phyloP scores from a whole-genome alignment of 2,329 filamentous ascomycete genomes.

The Ceratocystis colombiana region DNA sequence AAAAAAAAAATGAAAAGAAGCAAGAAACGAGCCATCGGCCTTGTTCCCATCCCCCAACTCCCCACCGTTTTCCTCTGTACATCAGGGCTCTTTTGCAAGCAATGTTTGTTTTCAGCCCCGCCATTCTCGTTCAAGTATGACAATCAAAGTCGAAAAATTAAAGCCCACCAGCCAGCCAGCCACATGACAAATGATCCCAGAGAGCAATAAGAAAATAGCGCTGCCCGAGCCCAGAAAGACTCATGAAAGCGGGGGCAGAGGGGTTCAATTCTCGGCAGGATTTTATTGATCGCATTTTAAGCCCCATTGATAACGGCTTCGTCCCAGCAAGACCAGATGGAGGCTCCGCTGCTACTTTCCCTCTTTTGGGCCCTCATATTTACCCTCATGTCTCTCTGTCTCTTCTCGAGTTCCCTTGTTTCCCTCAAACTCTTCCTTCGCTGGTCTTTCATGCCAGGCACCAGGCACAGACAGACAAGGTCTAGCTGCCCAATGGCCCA shows the following conservation, averaged over 20 bases:
- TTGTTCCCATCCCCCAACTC: not conserved
- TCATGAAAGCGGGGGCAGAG: not conserved
- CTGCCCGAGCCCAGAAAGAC: not conserved
- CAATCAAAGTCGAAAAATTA: not conserved
- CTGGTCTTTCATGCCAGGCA: conserved; percentile 3
- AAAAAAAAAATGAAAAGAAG: not conserved
- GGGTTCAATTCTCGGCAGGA: not conserved
- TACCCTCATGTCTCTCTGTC: not conserved
- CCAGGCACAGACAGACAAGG: conserved; percentile 2
- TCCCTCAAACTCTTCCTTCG: not conserved
- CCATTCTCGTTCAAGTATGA: not conserved
- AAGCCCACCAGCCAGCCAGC: not conserved
- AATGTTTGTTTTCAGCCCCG: not conserved
- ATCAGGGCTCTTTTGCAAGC: too few species aligned
- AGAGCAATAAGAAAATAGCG: not conserved
- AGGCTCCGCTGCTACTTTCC: conserved; percentile 2
- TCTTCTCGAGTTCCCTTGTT: not conserved
- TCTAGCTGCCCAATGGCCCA: not conserved
- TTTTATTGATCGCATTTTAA: not conserved
- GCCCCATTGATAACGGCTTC: not conserved
- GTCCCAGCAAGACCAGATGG: not conserved
- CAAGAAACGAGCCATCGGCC: not conserved
- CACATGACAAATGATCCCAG: not conserved
- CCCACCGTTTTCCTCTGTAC: not conserved
- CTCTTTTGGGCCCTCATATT: not conserved